Evolutionary conservation across 2,329 filamentous ascomycete species (phyloP), one percentile per base, ranked within the genome.

Genomic region (Colletotrichum truncatum): DNA sequence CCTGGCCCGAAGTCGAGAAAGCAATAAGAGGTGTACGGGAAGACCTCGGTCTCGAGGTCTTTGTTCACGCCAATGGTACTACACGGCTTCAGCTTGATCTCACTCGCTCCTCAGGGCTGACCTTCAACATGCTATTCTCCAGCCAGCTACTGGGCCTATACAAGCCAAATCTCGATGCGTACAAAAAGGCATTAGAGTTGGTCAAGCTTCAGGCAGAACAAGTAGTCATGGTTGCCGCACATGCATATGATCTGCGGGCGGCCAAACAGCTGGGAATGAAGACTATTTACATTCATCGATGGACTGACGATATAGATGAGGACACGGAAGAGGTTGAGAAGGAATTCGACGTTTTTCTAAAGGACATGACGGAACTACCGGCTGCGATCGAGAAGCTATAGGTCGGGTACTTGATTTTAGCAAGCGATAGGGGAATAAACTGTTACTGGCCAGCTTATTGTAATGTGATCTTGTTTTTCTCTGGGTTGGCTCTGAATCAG

Each of bases 21-120:
- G 84, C 83, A 0, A 74, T 87, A 2, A 56, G 73, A 2, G 69
- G 69, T 0, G 72, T 87, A 12, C 71, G 71, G 1, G 73, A 77
- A 12, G 71, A 75, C 1, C 69, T 75, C 3, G 76, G 75, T 1
- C 73, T 79, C 6, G 79, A 84, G 63, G 71, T 82, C 0, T 82
- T 85, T 55, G 85, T 87, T 4, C 78, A 82, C 49, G 85, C 84
- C 6, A 88, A 88, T 61, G 85, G 85, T 0, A 87, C 84, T 0
- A 84, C 82, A 2, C 79, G 85, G 14, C 75, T 87, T 1, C 85
- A 87, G 67, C 78, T 88, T 3, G 83, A 88, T 69, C 76, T 88
- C 3, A 74, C 73, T 1, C 74, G 76, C 26, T 86, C 80, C 0
- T 82, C 84, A 1, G 80, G 78, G 0, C 69, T 87, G 45, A 68